Percentiles rank a stretch among this genome's conserved stretches.
phyloP scores from a whole-genome alignment of 2,329 filamentous ascomycete species.

The Pseudopyrenochaeta lycopersici region DNA sequence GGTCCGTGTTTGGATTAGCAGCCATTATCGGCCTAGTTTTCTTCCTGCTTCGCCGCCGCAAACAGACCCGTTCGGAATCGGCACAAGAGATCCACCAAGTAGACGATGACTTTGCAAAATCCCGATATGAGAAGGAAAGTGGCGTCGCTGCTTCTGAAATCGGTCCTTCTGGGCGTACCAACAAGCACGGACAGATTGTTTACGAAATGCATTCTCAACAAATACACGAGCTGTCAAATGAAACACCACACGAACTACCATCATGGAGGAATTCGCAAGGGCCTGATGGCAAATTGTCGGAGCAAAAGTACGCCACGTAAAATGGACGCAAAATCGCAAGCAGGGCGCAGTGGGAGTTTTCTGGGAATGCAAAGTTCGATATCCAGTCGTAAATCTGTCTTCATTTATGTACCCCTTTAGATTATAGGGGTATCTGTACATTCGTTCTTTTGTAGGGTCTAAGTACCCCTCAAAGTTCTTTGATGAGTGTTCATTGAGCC shows the following conservation, averaged over 20 bases:
- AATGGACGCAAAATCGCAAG: no score
- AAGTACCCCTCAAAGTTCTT: no score
- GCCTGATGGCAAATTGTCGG: neutral
- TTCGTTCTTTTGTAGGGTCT: no score
- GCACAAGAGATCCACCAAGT: conserved; percentile 14
- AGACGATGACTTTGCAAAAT: conserved; percentile 6
- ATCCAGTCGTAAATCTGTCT: no score
- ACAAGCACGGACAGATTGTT: neutral
- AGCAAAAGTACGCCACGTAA: neutral
- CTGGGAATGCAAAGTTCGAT: no score
- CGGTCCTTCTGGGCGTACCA: neutral
- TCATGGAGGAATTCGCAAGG: neutral
- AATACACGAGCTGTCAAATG: conserved; percentile 7
- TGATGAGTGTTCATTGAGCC: neutral
- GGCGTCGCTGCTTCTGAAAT: conserved; percentile 2
- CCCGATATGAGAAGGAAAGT: conserved; percentile 1
- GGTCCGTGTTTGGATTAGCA: conserved; percentile 19
- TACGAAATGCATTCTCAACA: conserved; percentile 13
- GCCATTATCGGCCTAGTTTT: conserved; percentile 22
- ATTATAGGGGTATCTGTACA: no score
- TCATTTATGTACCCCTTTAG: no score
- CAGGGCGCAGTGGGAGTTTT: no score
- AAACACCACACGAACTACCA: conserved; percentile 3
- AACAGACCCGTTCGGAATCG: conserved; percentile 1
- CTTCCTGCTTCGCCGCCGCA: conserved; percentile 20